These are phyloP conservation scores for Irpex sp. DNA, from an alignment of 1,284 basidiomycete genomes.

Conservation along the genomic window DNA sequence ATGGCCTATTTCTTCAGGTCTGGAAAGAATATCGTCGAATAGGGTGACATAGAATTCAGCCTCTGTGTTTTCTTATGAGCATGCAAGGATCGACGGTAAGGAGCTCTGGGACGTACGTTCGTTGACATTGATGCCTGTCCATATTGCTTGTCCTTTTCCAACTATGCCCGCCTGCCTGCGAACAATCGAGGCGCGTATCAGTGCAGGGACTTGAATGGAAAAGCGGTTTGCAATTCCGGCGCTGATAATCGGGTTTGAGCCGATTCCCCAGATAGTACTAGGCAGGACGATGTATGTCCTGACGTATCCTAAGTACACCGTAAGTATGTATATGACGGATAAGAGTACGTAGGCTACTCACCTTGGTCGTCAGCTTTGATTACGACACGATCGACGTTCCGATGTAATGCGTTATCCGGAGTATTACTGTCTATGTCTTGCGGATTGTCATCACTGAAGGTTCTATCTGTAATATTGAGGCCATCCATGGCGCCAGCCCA, in stretches of 20 bases:
- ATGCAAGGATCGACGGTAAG: conserved; percentile 1
- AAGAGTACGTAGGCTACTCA: background rate
- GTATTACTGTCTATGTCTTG: background rate
- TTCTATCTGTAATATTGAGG: background rate
- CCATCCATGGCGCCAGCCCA: background rate
- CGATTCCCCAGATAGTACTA: background rate
- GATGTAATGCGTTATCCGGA: background rate
- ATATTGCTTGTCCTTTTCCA: background rate
- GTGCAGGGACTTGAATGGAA: background rate
- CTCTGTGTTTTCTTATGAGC: background rate
- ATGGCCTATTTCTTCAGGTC: conserved; percentile 23
- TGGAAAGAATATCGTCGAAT: conserved; percentile 14
- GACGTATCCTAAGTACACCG: background rate
- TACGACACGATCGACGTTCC: background rate
- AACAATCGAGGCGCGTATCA: background rate
- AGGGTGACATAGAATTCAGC: conserved; percentile 6
- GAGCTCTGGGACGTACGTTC: background rate
- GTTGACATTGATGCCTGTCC: background rate
- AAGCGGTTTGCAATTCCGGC: background rate
- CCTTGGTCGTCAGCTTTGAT: background rate
- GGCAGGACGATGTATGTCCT: background rate
- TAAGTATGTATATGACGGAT: too few relatives aligned
- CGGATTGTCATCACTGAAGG: background rate
- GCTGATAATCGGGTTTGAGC: background rate
- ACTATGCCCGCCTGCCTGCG: background rate